A percentile compares a stretch with the other conserved stretches of the same genome.
Evolutionary conservation across 257 asterid species (phyloP).

Genomic region (Solanum pinnatisectum): DNA sequence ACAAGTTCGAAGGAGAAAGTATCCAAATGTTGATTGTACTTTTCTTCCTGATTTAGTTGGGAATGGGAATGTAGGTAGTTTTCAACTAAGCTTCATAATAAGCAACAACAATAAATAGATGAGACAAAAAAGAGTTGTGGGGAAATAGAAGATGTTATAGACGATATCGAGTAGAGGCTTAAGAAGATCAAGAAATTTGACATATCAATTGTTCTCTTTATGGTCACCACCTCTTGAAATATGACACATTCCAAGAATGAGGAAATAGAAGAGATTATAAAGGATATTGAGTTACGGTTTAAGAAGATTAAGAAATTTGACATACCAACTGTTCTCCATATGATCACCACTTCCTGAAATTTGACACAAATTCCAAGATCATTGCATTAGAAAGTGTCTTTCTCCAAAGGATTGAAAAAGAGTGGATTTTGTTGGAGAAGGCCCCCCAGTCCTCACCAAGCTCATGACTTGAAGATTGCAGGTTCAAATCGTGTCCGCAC

Average conservation of each 20-base stretch:
- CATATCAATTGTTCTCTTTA: no score
- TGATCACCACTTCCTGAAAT: not conserved
- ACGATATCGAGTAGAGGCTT: not conserved
- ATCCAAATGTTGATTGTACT: not conserved
- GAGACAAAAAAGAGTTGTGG: not conserved
- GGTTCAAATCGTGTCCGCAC: not conserved
- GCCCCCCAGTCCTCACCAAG: not conserved
- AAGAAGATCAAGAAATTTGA: no score
- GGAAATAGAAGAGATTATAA: no score
- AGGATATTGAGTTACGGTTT: no score
- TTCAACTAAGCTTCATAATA: not conserved
- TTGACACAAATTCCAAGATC: not conserved
- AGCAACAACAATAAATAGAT: not conserved
- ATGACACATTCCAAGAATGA: no score
- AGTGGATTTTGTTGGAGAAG: not conserved
- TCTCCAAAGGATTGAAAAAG: not conserved
- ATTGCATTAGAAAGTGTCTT: not conserved
- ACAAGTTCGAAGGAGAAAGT: not conserved
- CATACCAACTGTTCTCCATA: no score
- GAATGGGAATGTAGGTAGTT: no score
- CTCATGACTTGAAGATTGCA: not conserved
- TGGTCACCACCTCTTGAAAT: no score
- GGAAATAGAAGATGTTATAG: not conserved
- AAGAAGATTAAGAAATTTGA: no score
- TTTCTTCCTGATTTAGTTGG: no score